phyloP scores from a whole-genome alignment of 148 eudicot species.

The Nepenthes gracilis region DNA sequence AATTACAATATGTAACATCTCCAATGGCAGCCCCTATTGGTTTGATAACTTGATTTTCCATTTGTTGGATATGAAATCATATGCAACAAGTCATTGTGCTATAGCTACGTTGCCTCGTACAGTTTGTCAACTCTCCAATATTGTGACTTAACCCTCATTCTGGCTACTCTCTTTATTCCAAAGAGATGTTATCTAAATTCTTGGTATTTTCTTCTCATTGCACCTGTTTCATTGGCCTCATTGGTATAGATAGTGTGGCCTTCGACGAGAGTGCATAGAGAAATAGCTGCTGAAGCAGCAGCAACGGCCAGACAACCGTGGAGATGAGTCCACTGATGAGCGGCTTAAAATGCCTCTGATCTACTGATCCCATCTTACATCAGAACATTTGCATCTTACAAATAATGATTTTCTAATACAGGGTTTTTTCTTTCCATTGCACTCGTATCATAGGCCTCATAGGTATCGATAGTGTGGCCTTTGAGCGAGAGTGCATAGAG shows the following conservation, averaged over 20 bases:
- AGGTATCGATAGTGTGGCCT: neutral
- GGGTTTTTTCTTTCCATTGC: neutral
- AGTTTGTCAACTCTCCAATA: too few species aligned
- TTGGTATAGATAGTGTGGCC: neutral
- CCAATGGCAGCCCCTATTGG: neutral
- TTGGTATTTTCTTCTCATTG: neutral
- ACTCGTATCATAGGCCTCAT: neutral
- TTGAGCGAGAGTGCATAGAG: slow-evolving; percentile 10
- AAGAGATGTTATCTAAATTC: too few species aligned
- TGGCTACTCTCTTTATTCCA: too few species aligned
- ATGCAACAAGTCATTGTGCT: too few species aligned
- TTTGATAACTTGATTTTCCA: neutral
- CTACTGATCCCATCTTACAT: slow-evolving; percentile 5
- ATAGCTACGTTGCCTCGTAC: too few species aligned
- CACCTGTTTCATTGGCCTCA: slow-evolving; percentile 2
- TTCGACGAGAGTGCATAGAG: slow-evolving; percentile 3
- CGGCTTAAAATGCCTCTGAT: neutral
- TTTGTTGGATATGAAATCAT: neutral
- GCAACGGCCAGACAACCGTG: slow-evolving; percentile 8
- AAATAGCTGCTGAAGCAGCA: slow-evolving; percentile 1
- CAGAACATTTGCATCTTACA: too few species aligned
- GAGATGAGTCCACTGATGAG: slow-evolving; percentile 6
- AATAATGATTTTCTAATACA: neutral
- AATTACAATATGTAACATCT: too few species aligned
- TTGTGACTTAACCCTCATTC: too few species aligned